Percentiles rank a stretch among this genome's conserved stretches.
Conservation (phyloP, 2,329 filamentous ascomycete genomes). For the Lomentospora prolificans region DNA sequence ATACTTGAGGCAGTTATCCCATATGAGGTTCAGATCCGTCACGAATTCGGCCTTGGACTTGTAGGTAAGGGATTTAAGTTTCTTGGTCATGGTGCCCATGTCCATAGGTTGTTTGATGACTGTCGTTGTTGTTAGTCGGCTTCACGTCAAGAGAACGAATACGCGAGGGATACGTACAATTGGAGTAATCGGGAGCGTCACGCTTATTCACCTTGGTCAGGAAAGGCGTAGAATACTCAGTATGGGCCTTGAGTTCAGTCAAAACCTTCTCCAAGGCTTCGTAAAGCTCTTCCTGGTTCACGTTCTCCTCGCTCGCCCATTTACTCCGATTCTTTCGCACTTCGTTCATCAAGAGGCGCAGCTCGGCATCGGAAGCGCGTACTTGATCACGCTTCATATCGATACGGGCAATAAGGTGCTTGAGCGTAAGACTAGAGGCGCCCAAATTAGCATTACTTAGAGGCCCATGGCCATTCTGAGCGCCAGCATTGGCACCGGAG, state of each 20-base stretch:
- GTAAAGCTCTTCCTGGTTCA: slow-evolving; percentile 95
- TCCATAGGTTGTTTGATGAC: slow-evolving; percentile 98
- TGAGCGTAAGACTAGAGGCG: slow-evolving; percentile 88
- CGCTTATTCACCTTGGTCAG: slow-evolving; percentile 91
- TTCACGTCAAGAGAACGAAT: too few relatives aligned
- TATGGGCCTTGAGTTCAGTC: slow-evolving; percentile 93
- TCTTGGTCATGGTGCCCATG: slow-evolving; percentile 95
- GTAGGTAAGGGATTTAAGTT: slow-evolving; percentile 70
- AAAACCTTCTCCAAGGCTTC: slow-evolving; percentile 95
- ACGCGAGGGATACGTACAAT: slow-evolving; percentile 52
- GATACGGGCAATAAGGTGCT: slow-evolving; percentile 92
- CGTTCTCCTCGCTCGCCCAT: slow-evolving; percentile 96
- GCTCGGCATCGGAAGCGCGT: slow-evolving; percentile 81
- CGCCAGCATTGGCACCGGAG: slow-evolving; percentile 41
- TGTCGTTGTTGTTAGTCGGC: too few relatives aligned
- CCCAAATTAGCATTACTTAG: slow-evolving; percentile 90
- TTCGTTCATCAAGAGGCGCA: slow-evolving; percentile 89
- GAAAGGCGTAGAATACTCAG: slow-evolving; percentile 95
- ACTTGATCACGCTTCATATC: slow-evolving; percentile 88
- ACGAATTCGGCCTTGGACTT: slow-evolving; percentile 94
- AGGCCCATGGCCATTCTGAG: slow-evolving; percentile 54
- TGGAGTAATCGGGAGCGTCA: slow-evolving; percentile 92
- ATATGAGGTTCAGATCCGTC: slow-evolving; percentile 85
- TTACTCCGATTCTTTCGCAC: slow-evolving; percentile 97
- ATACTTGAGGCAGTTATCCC: slow-evolving; percentile 93